Percentiles rank a stretch among this genome's conserved stretches.
Evolutionary conservation across 768 basidiomycete species (phyloP).

Genomic region (Amanita brunnescens): DNA sequence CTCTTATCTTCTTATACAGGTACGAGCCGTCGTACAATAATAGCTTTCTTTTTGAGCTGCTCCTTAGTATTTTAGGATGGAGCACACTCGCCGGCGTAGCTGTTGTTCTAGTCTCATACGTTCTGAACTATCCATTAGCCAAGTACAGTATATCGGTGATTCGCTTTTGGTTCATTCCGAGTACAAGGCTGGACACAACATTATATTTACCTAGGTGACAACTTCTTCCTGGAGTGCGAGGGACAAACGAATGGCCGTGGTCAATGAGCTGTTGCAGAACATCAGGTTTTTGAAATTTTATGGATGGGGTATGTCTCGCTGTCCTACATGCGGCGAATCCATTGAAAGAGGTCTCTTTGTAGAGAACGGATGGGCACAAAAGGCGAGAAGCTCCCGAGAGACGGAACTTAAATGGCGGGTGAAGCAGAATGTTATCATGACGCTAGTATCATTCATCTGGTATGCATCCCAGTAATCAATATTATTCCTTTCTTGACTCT

Average conservation of each 20-base stretch:
- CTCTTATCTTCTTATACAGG: constrained; percentile 66
- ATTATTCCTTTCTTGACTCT: neutral
- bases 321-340: neutral
- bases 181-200: neutral
- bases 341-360: constrained; percentile 3
- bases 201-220: constrained; percentile 33
- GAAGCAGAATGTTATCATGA: constrained; percentile 51
- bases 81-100: constrained; percentile 64
- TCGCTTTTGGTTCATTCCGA: constrained; percentile 7
- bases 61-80: constrained; percentile 63
- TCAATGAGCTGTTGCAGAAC: constrained; percentile 72
- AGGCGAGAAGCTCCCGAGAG: constrained; percentile 45
- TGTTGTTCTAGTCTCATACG: constrained; percentile 52
- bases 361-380: constrained; percentile 56
- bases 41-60: neutral
- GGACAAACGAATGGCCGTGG: constrained; percentile 59
- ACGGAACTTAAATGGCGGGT: constrained; percentile 61
- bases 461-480: constrained; percentile 17
- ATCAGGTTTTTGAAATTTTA: constrained; percentile 69
- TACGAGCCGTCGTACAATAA: constrained; percentile 20
- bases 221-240: constrained; percentile 51
- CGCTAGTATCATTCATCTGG: constrained; percentile 64
- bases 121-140: constrained; percentile 60
- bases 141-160: constrained; percentile 56
- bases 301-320: constrained; percentile 51